Percentiles rank a stretch among this genome's conserved stretches.
Conservation (phyloP, 495 filamentous ascomycete genomes). For the Ramalina peruviana region DNA sequence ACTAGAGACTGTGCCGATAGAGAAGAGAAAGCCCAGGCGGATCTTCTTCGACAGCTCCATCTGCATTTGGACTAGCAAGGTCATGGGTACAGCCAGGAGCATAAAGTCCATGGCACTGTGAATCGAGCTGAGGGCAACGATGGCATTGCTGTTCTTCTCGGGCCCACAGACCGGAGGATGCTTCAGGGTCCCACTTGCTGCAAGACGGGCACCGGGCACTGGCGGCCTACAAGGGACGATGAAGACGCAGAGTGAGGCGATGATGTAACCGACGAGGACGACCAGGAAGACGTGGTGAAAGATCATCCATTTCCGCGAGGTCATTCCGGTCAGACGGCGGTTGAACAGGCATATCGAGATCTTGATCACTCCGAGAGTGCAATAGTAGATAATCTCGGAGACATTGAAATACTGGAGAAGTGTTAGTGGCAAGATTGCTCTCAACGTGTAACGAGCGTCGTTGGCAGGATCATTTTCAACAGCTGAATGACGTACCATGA, state of each 20-base stretch:
- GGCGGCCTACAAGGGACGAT: slow-evolving; percentile 11
- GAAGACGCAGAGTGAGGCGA: slow-evolving; percentile 7
- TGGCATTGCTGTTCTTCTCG: background rate
- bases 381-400: slow-evolving; percentile 8
- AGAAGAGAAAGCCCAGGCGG: slow-evolving; percentile 10
- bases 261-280: slow-evolving; percentile 8
- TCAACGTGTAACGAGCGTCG: background rate
- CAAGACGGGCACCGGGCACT: slow-evolving; percentile 1
- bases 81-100: slow-evolving; percentile 13
- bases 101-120: slow-evolving; percentile 15
- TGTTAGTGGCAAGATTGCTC: background rate
- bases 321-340: slow-evolving; percentile 14
- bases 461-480: background rate
- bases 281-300: slow-evolving; percentile 12
- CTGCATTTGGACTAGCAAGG: slow-evolving; percentile 12
- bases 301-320: slow-evolving; percentile 12
- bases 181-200: background rate
- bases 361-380: slow-evolving; percentile 15
- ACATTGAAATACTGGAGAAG: background rate
- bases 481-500: background rate
- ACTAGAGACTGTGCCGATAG: slow-evolving; percentile 10
- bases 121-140: slow-evolving; percentile 3
- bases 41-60: slow-evolving; percentile 10
- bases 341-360: slow-evolving; percentile 17
- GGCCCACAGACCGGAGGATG: slow-evolving; percentile 1